Percentiles rank a stretch among this genome's conserved stretches.
Conservation (phyloP, 306 rosid genomes). For the Chamaecrista fasciculata region DNA sequence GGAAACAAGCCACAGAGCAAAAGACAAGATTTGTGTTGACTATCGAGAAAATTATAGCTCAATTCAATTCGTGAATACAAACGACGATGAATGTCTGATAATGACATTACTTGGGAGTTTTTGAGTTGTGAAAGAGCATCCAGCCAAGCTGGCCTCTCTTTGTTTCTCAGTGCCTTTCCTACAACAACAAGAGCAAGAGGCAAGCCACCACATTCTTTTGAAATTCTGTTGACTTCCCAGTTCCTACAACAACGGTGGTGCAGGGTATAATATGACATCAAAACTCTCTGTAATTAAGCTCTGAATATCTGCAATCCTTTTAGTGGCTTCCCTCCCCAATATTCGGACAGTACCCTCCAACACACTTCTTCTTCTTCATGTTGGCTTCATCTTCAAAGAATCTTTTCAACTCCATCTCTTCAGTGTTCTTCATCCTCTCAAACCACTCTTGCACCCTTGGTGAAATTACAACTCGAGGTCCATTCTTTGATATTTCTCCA, state of each 20-base stretch:
- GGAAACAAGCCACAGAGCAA: constrained; percentile 2
- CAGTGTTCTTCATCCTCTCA: neutral
- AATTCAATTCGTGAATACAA: neutral
- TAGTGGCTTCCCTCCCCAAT: neutral
- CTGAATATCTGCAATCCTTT: neutral
- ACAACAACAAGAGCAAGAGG: constrained; percentile 13
- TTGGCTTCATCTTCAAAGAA: neutral
- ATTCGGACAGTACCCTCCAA: neutral
- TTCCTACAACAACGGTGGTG: too few species aligned
- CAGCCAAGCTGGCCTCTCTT: neutral
- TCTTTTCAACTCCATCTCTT: neutral
- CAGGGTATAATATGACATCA: neutral
- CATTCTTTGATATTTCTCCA: neutral
- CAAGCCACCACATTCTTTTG: neutral
- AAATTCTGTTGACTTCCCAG: neutral
- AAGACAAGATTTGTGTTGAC: constrained; percentile 15
- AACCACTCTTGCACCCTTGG: too few species aligned
- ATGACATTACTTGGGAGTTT: neutral
- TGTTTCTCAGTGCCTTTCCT: neutral
- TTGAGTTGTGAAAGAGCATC: neutral
- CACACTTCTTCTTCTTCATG: neutral
- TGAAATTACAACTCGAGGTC: too few species aligned
- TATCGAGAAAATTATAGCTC: neutral
- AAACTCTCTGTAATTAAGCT: neutral
- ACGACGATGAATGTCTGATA: neutral